phyloP scores from a whole-genome alignment of 805 yeast genomes.

The Blastobotrys muscicola region DNA sequence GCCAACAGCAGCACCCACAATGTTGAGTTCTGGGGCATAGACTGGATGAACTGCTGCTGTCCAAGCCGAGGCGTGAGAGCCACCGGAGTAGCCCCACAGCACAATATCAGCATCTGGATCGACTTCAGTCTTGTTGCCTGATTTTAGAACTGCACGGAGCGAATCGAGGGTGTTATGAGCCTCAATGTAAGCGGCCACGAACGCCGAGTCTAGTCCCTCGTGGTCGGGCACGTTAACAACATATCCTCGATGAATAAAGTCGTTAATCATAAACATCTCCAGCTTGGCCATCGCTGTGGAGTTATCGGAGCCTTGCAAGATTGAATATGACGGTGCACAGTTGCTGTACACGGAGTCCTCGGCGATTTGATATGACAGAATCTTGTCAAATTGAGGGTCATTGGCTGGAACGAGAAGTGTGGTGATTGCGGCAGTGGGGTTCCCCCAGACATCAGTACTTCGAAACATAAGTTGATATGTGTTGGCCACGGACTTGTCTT shows the following conservation, averaged over 20 bases:
- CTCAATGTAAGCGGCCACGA: conserved; percentile 13
- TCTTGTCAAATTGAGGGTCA: conserved; percentile 7
- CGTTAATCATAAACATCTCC: conserved; percentile 9
- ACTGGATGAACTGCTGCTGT: conserved; percentile 20
- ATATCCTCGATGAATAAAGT: conserved; percentile 13
- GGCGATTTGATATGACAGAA: conserved; percentile 18
- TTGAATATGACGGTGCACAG: conserved; percentile 21
- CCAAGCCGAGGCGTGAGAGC: conserved; percentile 19
- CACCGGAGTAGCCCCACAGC: conserved; percentile 21
- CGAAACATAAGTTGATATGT: conserved; percentile 21
- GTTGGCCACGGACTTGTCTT: neutral
- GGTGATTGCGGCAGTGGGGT: conserved; percentile 22
- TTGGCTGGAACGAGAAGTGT: conserved; percentile 15
- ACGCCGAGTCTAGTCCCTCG: conserved; percentile 15
- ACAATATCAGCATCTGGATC: conserved; percentile 12
- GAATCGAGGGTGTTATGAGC: conserved; percentile 24
- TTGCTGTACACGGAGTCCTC: conserved; percentile 17
- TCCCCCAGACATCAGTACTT: conserved; percentile 19
- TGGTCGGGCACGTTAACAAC: conserved; percentile 21
- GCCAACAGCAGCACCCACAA: conserved; percentile 22
- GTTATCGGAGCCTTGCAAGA: conserved; percentile 11
- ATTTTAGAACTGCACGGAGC: conserved; percentile 17
- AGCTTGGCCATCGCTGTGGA: conserved; percentile 5
- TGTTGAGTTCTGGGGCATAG: conserved; percentile 19
- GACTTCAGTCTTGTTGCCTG: conserved; percentile 7